Evolutionary conservation across 1,284 basidiomycete genomes (phyloP).

Genomic region (Ceratobasidium sp.): DNA sequence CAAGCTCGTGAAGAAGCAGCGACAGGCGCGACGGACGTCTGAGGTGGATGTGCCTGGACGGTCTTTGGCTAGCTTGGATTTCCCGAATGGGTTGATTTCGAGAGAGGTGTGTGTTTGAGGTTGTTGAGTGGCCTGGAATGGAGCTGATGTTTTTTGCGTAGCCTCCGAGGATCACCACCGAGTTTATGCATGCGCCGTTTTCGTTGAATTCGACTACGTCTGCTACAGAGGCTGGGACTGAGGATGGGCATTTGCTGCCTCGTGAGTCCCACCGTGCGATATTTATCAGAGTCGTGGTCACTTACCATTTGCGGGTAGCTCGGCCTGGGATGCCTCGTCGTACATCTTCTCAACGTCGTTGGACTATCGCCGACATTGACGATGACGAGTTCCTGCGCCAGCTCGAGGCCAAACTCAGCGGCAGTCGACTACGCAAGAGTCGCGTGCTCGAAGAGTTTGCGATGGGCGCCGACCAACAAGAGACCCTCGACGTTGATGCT

Average conservation of each 20-base stretch:
- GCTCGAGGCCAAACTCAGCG: slow-evolving; percentile 52
- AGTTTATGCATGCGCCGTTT: slow-evolving; percentile 21
- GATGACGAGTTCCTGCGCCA: slow-evolving; percentile 59
- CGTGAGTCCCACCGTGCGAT: slow-evolving; percentile 9
- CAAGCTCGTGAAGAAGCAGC: slow-evolving; percentile 33
- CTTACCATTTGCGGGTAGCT: neutral
- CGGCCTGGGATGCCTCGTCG: slow-evolving; percentile 44
- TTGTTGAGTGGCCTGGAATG: neutral
- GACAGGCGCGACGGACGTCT: neutral
- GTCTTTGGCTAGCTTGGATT: slow-evolving; percentile 27
- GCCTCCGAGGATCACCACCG: slow-evolving; percentile 39
- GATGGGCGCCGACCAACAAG: slow-evolving; percentile 47
- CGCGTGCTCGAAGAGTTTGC: slow-evolving; percentile 50
- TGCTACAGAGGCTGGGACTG: slow-evolving; percentile 15
- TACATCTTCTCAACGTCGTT: slow-evolving; percentile 52
- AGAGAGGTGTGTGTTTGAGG: slow-evolving; percentile 17
- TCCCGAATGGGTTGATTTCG: neutral
- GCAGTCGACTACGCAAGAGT: slow-evolving; percentile 54
- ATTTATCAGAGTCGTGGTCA: neutral
- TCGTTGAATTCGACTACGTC: neutral
- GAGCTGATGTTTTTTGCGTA: neutral
- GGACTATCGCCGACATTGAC: slow-evolving; percentile 60
- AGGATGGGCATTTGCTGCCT: slow-evolving; percentile 30
- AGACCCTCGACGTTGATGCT: slow-evolving; percentile 52
- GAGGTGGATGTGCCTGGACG: neutral